A percentile compares a stretch with the other conserved stretches of the same genome.
These are phyloP conservation scores for Aegilops umbellulata DNA, from an alignment of 176 grass and related monocot genomes.

Conservation along the genomic window DNA sequence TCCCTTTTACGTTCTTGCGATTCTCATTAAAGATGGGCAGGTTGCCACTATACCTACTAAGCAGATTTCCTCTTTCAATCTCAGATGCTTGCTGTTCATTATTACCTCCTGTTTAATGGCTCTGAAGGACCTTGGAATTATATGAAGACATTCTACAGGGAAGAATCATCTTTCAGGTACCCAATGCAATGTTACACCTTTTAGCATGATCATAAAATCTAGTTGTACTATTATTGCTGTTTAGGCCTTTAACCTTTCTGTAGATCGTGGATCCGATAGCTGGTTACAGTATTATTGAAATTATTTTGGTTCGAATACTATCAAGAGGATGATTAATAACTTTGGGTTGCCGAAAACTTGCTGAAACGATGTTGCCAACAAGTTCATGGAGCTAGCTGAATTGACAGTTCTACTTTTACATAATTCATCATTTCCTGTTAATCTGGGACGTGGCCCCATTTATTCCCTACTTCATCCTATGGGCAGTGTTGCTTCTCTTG, in stretches of 20 bases:
- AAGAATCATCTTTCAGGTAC: slow-evolving; percentile 81
- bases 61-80: slow-evolving; percentile 24
- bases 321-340: too few species aligned
- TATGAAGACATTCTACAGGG: slow-evolving; percentile 81
- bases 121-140: slow-evolving; percentile 79
- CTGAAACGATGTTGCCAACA: background rate
- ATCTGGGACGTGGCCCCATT: too few species aligned
- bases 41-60: too few species aligned
- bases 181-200: background rate
- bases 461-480: background rate
- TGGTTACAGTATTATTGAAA: background rate
- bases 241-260: background rate
- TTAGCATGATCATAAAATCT: background rate
- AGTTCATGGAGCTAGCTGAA: background rate
- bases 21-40: too few species aligned
- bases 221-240: background rate
- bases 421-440: too few species aligned
- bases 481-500: background rate
- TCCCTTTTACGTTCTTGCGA: background rate
- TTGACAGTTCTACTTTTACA: background rate
- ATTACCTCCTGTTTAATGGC: slow-evolving; percentile 94
- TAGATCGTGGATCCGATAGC: background rate
- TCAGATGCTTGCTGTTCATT: slow-evolving; percentile 91
- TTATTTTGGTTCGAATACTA: background rate
- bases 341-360: too few species aligned